Evolutionary conservation across 768 basidiomycete species (phyloP), one percentile per base, ranked within the genome.

Genomic region (Suillus alpinus): DNA sequence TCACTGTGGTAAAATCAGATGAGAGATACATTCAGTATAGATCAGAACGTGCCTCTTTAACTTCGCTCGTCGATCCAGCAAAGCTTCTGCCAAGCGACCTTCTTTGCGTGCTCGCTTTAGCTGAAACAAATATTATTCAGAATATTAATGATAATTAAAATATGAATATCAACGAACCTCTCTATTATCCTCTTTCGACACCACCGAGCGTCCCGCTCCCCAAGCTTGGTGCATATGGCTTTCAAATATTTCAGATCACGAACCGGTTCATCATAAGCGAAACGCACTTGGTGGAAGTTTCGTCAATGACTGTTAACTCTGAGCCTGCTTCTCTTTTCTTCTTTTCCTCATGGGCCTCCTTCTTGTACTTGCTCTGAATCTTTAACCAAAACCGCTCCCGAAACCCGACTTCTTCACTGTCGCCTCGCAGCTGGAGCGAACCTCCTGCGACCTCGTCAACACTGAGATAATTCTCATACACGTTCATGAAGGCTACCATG

Each of bases 391-490:
- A 97, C 13, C 92, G 81, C 69, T 96, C 94, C 51, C 81, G 78
- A 69, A 94, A 94, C 4, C 91, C 94, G 31, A 93, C 88, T 64
- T 87, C 86, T 57, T 94, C 92, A 64, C 86, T 89, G 69, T 97
- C 94, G 10, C 89, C 92, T 57, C 94, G 80, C 39, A 96, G 77
- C 59, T 88, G 82, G 58, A 95, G 72, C 41, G 84, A 73, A 1
- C 93, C 93, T 23, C 94, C 93, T 8, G 94, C 93, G 32, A 91
- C 86, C 68, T 95, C 92, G 66, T 96, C 94, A 46, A 95, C 78
- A 56, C 85, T 74, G 47, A 97, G 82, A 73, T 92, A 95, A 69
- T 89, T 95, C 70, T 94, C 92, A 68, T 95, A 95, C 10, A 92
- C 80, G 73, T 88, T 94, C 85, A 87, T 87, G 70, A 95, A 89